A percentile compares a stretch with the other conserved stretches of the same genome.
phyloP scores from a whole-genome alignment of 78 protist genomes.

The Dictyostelium brefeldianum region DNA sequence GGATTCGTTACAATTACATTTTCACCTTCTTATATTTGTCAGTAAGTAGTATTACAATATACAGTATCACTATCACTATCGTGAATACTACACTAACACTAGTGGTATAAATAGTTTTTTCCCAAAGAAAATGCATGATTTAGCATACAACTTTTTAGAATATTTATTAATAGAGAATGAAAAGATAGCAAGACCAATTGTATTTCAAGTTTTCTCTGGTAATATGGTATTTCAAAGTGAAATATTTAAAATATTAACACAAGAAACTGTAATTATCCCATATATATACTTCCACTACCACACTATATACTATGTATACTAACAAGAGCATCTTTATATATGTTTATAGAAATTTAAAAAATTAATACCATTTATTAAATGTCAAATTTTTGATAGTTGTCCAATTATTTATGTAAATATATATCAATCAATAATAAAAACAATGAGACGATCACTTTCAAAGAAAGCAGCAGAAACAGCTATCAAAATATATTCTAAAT shows the following conservation, averaged over 20 bases:
- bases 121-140: slow-evolving; percentile 35
- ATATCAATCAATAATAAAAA: slow-evolving; percentile 31
- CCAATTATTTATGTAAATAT: slow-evolving; percentile 27
- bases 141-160: slow-evolving; percentile 28
- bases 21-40: slow-evolving; percentile 33
- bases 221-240: slow-evolving; percentile 52
- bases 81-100: too few species aligned
- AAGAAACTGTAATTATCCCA: not conserved
- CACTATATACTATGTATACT: too few species aligned
- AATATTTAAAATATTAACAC: slow-evolving; percentile 29
- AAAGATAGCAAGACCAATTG: slow-evolving; percentile 34
- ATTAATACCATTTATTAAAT: slow-evolving; percentile 35
- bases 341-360: slow-evolving; percentile 35
- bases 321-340: too few species aligned
- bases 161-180: slow-evolving; percentile 4
- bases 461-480: not conserved
- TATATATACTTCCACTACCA: not conserved
- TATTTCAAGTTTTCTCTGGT: slow-evolving; percentile 68
- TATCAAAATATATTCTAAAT: not conserved
- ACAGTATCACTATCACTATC: too few species aligned
- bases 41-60: slow-evolving; percentile 12
- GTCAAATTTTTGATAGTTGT: slow-evolving; percentile 65
- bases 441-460: not conserved
- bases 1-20: slow-evolving; percentile 53
- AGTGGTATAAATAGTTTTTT: slow-evolving; percentile 15